Evolutionary conservation across 352 stramenopile genomes (phyloP).

Genomic region (Globisporangium yorkense): DNA sequence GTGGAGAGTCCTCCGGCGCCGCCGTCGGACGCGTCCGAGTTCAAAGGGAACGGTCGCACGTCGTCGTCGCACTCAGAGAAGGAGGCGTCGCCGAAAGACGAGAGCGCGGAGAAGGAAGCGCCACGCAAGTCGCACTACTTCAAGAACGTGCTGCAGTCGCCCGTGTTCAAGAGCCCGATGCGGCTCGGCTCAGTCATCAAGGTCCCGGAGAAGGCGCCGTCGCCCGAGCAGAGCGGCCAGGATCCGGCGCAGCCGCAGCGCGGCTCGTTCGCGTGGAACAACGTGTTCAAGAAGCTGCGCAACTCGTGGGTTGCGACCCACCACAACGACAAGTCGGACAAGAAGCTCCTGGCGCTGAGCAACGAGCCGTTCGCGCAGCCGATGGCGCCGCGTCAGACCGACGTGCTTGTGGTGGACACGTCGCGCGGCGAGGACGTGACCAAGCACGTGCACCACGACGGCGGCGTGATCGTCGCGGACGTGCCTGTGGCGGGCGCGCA

Average conservation of each 20-base stretch:
- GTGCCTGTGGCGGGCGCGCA: slow-evolving; percentile 26
- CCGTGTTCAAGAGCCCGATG: slow-evolving; percentile 78
- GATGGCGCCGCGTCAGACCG: slow-evolving; percentile 42
- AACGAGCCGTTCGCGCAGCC: slow-evolving; percentile 63
- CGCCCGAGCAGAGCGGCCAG: slow-evolving; percentile 22
- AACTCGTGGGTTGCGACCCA: slow-evolving; percentile 73
- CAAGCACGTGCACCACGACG: slow-evolving; percentile 70
- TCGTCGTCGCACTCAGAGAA: slow-evolving; percentile 12
- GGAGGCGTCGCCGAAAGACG: slow-evolving; percentile 7
- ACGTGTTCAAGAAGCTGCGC: slow-evolving; percentile 69
- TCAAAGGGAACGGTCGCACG: slow-evolving; percentile 9
- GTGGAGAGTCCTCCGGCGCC: slow-evolving; percentile 1
- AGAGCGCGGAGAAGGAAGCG: slow-evolving; percentile 7
- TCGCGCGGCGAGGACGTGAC: slow-evolving; percentile 81
- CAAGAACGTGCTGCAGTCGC: slow-evolving; percentile 80
- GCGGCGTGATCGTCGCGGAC: slow-evolving; percentile 58
- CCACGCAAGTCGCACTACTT: slow-evolving; percentile 78
- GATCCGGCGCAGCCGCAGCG: slow-evolving; percentile 15
- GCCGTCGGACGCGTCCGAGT: slow-evolving; percentile 12
- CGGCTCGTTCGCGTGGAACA: slow-evolving; percentile 76
- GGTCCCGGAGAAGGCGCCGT: slow-evolving; percentile 40
- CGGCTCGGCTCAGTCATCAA: slow-evolving; percentile 72
- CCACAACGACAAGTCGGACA: slow-evolving; percentile 48
- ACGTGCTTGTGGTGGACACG: slow-evolving; percentile 75
- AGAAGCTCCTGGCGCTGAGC: slow-evolving; percentile 64